Evolutionary conservation across 306 rosid species (phyloP).

Genomic region (Acacia acuminata): DNA sequence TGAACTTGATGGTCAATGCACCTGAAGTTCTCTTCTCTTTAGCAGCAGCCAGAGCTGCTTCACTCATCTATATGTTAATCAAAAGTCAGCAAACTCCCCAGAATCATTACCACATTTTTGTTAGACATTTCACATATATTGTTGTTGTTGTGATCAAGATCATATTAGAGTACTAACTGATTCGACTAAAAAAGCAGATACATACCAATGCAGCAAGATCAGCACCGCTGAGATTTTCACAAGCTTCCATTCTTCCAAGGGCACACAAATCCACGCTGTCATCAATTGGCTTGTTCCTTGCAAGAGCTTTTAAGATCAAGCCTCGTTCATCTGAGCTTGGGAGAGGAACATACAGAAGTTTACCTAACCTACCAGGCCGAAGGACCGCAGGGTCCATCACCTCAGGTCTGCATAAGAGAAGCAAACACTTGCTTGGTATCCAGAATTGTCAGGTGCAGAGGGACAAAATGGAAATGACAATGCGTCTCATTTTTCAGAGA

Average conservation of each 20-base stretch:
- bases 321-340: too few relatives aligned
- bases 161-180: neutral
- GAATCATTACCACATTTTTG: neutral
- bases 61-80: slow-evolving; percentile 52
- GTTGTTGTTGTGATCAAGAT: neutral
- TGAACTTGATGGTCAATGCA: slow-evolving; percentile 23
- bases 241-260: slow-evolving; percentile 60
- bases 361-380: too few relatives aligned
- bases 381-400: too few relatives aligned
- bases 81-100: slow-evolving; percentile 20
- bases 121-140: neutral
- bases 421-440: too few relatives aligned
- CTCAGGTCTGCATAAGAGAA: too few relatives aligned
- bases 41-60: slow-evolving; percentile 72
- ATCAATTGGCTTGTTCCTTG: too few relatives aligned
- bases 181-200: slow-evolving; percentile 8
- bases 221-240: slow-evolving; percentile 83
- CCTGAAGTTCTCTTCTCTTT: slow-evolving; percentile 45
- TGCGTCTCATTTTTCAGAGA: too few relatives aligned
- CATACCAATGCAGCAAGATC: slow-evolving; percentile 79
- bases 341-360: too few relatives aligned
- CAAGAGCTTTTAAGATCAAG: too few relatives aligned
- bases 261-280: neutral
- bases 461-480: too few relatives aligned
- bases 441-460: too few relatives aligned